Base-by-base conservation (phyloP, 345 rosid genomes). In the Microcos paniculata region DNA sequence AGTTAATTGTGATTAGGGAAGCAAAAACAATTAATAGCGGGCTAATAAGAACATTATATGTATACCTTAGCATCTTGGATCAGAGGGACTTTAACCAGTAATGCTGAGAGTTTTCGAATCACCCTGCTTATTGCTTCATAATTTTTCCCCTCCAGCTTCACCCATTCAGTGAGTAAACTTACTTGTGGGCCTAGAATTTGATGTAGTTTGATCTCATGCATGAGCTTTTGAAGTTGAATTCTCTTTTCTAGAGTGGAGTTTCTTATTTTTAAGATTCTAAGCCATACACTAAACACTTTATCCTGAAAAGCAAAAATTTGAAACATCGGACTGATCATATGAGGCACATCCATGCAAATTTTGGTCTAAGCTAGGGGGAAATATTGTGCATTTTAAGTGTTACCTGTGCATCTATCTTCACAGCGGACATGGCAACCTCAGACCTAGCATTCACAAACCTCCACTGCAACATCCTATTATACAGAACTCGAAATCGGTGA, bases 381-480 rank as follows among this genome's bases (percentile, higher is more conserved):
- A n/a, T 33, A 65, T 42, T 33, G 21, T 56, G 2, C 10, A 6
- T 33, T 6, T 59, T 19, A 28, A 40, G 6, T 4, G 15, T 3
- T 83, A 89, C 97, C 92, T 90, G 76, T 2, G 88, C 87, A 43
- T 58, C 51, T 33, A 66, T 75, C 28, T 81, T 80, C 68, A 63
- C 13, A 16, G 85, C 79, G 23, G 80, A 80, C 81, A 75, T 78
- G 13, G 87, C 53, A 57, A 90, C 85, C 45, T 82, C 88, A 28
- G 86, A 85, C 76, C 72, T 85, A 56, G 92, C 92, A 73, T 88
- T 92, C 4, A 82, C 83, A 80, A 90, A 88, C 72, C 93, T 87
- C 86, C 90, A 87, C 40, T 90, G 96, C 73, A 88, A 26, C 75
- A 89, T 42, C 74, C 88, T 83, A 77, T 76, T 85, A 33, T 92